A percentile compares a stretch with the other conserved stretches of the same genome.
These are phyloP conservation scores for Carnegiea gigantea DNA, from an alignment of 179 eudicot genomes.

Conservation along the genomic window DNA sequence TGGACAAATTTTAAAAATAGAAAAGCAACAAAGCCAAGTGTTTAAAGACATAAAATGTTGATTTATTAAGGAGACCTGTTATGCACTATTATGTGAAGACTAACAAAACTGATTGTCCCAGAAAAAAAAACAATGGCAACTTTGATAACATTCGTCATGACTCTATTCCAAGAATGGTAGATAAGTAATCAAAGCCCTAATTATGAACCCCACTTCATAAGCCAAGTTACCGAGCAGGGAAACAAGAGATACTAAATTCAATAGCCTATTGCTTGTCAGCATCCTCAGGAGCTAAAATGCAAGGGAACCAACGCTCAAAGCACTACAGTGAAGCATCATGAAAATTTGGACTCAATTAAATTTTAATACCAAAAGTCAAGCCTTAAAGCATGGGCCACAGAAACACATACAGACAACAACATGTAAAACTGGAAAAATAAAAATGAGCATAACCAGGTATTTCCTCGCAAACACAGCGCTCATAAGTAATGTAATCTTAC, in stretches of 20 bases:
- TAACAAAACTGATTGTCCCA: neutral
- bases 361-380: neutral
- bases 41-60: neutral
- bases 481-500: neutral
- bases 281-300: neutral
- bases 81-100: neutral
- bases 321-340: neutral
- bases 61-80: neutral
- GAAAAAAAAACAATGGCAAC: neutral
- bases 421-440: neutral
- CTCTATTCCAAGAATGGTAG: neutral
- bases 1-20: no score
- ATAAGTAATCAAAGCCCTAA: neutral
- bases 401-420: neutral
- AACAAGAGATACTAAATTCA: neutral
- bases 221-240: neutral
- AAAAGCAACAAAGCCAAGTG: no score
- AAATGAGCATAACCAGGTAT: neutral
- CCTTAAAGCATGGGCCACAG: neutral
- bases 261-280: neutral
- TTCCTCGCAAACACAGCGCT: neutral
- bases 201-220: neutral
- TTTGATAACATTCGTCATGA: neutral
- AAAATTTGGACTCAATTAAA: neutral
- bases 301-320: neutral